Percentiles rank a stretch among this genome's conserved stretches.
phyloP scores from a whole-genome alignment of 2,329 filamentous ascomycete species.

The Scopulariopsis brevicaulis region DNA sequence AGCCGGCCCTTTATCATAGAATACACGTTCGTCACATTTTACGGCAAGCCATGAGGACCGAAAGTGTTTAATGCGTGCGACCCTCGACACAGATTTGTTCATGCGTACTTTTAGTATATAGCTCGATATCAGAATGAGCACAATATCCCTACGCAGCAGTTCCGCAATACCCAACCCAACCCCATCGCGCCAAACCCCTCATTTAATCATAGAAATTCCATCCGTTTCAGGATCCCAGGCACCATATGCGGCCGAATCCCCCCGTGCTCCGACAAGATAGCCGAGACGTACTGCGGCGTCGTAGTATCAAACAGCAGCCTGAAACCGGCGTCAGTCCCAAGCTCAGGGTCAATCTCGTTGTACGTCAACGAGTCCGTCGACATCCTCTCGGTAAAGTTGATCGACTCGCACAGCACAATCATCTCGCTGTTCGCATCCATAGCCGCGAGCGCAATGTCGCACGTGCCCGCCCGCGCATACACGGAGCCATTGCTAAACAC shows the following conservation, averaged over 20 bases:
- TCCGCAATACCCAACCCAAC: background rate
- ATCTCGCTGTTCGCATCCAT: slow-evolving; percentile 67
- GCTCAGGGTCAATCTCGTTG: slow-evolving; percentile 80
- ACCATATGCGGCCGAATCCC: slow-evolving; percentile 4
- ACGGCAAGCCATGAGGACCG: background rate
- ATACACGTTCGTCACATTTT: background rate
- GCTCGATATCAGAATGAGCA: background rate
- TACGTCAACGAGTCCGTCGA: slow-evolving; percentile 86
- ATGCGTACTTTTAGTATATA: background rate
- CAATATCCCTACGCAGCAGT: background rate
- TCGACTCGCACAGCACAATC: slow-evolving; percentile 82
- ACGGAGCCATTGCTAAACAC: slow-evolving; percentile 93
- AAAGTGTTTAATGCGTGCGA: background rate
- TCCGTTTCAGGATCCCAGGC: slow-evolving; percentile 6
- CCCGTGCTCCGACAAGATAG: slow-evolving; percentile 86
- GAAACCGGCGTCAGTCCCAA: slow-evolving; percentile 42
- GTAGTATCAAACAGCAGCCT: slow-evolving; percentile 86
- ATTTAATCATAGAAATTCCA: slow-evolving; percentile 6
- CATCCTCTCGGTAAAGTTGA: slow-evolving; percentile 84
- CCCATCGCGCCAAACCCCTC: background rate
- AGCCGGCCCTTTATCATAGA: background rate
- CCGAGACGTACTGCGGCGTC: slow-evolving; percentile 72
- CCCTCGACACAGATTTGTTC: background rate
- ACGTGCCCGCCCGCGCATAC: slow-evolving; percentile 80
- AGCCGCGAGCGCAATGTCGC: slow-evolving; percentile 75